Evolutionary conservation across 176 grass and related monocot species (phyloP).

Genomic region (Hordeum marinum): DNA sequence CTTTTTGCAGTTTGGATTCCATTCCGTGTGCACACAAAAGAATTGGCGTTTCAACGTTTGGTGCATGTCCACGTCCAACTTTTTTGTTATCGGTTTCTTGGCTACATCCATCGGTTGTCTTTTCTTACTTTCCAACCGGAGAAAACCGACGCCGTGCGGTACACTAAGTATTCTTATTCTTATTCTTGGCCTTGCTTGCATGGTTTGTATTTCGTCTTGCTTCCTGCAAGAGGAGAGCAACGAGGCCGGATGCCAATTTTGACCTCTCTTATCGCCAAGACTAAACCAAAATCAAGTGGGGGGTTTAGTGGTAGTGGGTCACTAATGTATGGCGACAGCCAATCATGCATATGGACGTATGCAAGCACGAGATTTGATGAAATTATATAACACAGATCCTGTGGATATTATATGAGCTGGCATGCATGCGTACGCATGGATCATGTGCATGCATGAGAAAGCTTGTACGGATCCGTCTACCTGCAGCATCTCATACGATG

Average conservation of each 20-base stretch:
- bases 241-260: background rate
- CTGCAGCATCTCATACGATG: background rate
- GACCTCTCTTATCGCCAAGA: background rate
- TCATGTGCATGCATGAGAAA: background rate
- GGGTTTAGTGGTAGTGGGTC: background rate
- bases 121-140: background rate
- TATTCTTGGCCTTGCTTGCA: slow-evolving; percentile 23
- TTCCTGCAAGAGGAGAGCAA: background rate
- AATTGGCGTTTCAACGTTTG: background rate
- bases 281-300: background rate
- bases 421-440: background rate
- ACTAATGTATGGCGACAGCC: background rate
- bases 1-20: background rate
- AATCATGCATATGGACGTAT: background rate
- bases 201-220: slow-evolving; percentile 22
- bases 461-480: slow-evolving; percentile 11
- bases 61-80: background rate
- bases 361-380: background rate
- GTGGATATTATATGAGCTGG: background rate
- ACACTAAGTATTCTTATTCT: background rate
- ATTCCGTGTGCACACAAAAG: background rate
- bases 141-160: background rate
- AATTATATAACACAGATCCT: background rate
- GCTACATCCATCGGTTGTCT: background rate
- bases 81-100: background rate